Evolutionary conservation across 805 yeast species (phyloP).

Genomic region (Ogataea populi-albae): DNA sequence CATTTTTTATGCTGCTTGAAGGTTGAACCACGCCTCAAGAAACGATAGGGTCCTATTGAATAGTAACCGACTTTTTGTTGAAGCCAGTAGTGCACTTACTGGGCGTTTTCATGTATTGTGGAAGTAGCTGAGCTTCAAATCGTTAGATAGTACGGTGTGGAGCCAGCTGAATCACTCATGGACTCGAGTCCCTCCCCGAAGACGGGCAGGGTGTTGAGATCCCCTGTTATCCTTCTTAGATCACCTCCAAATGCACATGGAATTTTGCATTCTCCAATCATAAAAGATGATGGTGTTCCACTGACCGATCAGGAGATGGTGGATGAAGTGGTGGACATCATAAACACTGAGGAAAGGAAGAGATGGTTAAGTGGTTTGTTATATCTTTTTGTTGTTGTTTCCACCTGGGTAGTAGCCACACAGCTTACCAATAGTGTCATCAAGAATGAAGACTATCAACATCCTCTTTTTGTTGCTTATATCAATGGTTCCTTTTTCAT

Average conservation of each 20-base stretch:
- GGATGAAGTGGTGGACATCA: conserved; percentile 32
- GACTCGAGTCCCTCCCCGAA: conserved; percentile 1
- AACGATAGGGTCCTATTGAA: too few relatives aligned
- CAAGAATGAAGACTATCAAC: conserved; percentile 45
- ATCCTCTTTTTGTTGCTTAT: conserved; percentile 47
- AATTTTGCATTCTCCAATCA: conserved; percentile 16
- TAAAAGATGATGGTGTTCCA: conserved; percentile 8
- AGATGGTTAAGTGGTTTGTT: conserved; percentile 45
- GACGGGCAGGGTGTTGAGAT: conserved; percentile 11
- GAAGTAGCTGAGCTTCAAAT: too few relatives aligned
- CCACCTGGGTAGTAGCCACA: conserved; percentile 48
- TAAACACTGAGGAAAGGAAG: conserved; percentile 35
- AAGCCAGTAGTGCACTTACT: too few relatives aligned
- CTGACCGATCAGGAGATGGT: conserved; percentile 24
- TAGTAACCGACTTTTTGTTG: too few relatives aligned
- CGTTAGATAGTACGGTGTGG: too few relatives aligned
- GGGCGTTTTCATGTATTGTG: too few relatives aligned
- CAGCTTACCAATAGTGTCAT: conserved; percentile 49
- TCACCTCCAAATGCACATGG: conserved; percentile 16
- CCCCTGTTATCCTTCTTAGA: conserved; percentile 21
- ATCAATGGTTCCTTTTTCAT: conserved; percentile 47
- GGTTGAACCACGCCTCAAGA: too few relatives aligned
- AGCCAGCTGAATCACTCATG: neutral
- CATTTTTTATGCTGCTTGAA: too few relatives aligned
- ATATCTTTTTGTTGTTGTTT: conserved; percentile 39